Evolutionary conservation across 345 rosid genomes (phyloP), one percentile per base, ranked within the genome.

Genomic region (Pelargonium nanum): DNA sequence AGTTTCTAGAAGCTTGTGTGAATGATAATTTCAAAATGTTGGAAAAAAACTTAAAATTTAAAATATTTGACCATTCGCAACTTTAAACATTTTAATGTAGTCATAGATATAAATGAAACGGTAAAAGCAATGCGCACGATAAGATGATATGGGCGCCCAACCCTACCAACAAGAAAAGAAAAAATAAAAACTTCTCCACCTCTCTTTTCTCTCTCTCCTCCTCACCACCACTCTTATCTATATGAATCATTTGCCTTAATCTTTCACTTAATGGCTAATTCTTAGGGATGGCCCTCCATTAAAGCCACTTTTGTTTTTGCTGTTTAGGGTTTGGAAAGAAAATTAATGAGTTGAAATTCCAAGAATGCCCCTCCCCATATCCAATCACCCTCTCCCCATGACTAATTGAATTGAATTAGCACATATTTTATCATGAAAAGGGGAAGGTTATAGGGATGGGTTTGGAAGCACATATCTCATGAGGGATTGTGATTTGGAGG

Each of bases 181-280:
- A 21, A 7, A 50, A 21, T 10, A 50, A 50, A 53, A 22, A 26
- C 53, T 20, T 60, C 57, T 60, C 70, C 61, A 22, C 48, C 62
- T 58, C 40, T 24, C 28, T 19, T 30, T 57, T 62, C 61, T 23
- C 59, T 55, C 50, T 28, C 26, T 20, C 25, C 55, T 59, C 62
- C 56, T 26, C 68, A 19, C 48, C 67, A 16, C 56, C 60, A 32
- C 68, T 62, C 64, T 71, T 44, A 65, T 72, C 74, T 55, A 58
- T 30, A 44, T 65, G 58, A 79, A 81, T 77, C 74, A 73, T 81
- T 78, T 61, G 34, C 57, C 56, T 72, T 77, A 77, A 83, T 78
- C 79, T 58, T 57, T 75, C 68, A 59, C 73, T 81, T 78, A 78
- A 73, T 80, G 76, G 70, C 74, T 75, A 73, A 77, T 72, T 45